Conservation (phyloP, 1,284 basidiomycete genomes). For the Fistulina hepatica region DNA sequence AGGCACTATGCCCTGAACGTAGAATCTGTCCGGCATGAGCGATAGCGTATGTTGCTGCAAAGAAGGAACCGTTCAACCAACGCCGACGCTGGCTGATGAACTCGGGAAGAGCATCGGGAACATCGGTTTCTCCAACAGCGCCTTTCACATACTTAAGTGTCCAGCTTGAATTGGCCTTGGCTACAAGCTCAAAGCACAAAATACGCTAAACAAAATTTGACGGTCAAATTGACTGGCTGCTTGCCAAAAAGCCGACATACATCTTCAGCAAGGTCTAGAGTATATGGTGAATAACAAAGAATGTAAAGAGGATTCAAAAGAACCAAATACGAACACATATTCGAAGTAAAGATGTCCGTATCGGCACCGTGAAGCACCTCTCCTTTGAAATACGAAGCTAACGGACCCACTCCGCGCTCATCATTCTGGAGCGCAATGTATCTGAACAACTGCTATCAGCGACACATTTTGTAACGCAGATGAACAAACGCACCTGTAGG, state of each 20-base stretch:
- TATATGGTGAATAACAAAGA: constrained; percentile 4
- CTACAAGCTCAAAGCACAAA: constrained; percentile 92
- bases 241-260: constrained; percentile 31
- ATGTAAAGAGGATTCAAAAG: constrained; percentile 1
- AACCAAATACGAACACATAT: constrained; percentile 63
- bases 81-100: constrained; percentile 90
- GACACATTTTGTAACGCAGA: constrained; percentile 1
- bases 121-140: constrained; percentile 94
- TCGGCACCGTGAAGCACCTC: constrained; percentile 86
- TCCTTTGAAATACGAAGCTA: constrained; percentile 95
- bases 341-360: constrained; percentile 91
- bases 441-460: constrained; percentile 23
- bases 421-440: constrained; percentile 90
- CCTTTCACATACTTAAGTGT: constrained; percentile 93
- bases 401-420: constrained; percentile 73
- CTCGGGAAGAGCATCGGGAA: constrained; percentile 88
- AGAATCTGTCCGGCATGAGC: constrained; percentile 80
- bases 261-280: constrained; percentile 72
- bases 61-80: constrained; percentile 94
- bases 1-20: constrained; percentile 72
- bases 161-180: constrained; percentile 84
- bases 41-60: constrained; percentile 81
- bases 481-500: constrained; percentile 44
- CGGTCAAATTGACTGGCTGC: background rate
- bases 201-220: constrained; percentile 55